Percentiles rank a stretch among this genome's conserved stretches.
Conservation (phyloP, 106 monocot species). For the Platanthera guangdongensis region DNA sequence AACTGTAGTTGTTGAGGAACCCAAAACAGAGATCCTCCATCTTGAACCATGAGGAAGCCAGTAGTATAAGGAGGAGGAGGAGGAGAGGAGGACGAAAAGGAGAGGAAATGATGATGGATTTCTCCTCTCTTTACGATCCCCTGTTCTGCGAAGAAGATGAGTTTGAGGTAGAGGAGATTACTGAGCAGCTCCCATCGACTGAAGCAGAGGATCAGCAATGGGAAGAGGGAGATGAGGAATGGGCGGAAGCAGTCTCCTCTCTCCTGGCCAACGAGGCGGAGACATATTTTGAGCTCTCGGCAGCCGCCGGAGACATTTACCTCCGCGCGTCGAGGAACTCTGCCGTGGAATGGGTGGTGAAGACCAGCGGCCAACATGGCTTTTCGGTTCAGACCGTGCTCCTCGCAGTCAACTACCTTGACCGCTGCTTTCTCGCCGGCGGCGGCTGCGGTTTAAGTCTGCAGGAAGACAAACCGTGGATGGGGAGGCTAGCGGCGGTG, state of each 20-base stretch:
- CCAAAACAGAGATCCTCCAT: not conserved
- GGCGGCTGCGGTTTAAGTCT: slow-evolving; percentile 11
- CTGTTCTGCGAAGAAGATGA: slow-evolving; percentile 41
- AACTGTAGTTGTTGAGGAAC: not conserved
- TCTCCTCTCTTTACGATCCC: slow-evolving; percentile 16
- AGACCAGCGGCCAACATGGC: slow-evolving; percentile 26
- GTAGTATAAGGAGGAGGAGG: not conserved
- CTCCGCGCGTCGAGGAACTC: slow-evolving; percentile 12
- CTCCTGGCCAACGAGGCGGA: slow-evolving; percentile 31
- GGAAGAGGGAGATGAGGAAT: not conserved
- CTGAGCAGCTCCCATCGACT: not conserved
- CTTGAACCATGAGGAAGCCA: not conserved
- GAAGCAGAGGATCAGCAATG: not conserved
- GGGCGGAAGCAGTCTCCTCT: slow-evolving; percentile 4
- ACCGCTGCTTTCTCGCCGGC: slow-evolving; percentile 52
- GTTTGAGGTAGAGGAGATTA: slow-evolving; percentile 7
- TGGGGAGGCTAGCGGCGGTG: slow-evolving; percentile 47
- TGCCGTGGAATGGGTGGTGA: slow-evolving; percentile 33
- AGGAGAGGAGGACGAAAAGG: not conserved
- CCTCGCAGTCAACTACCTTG: slow-evolving; percentile 63
- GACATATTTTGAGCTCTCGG: not conserved
- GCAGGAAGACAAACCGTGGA: slow-evolving; percentile 53
- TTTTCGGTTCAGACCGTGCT: slow-evolving; percentile 50
- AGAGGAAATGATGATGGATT: not conserved
- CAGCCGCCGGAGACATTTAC: slow-evolving; percentile 1